Conservation (phyloP, 306 rosid species). For the Medicago truncatula region MtrunA17r5.0-ANR NC_053042.1:45473501-45474000, state of each 20-base stretch:
- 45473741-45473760: not conserved
- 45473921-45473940: not conserved
- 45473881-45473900: slow-evolving; percentile 29
- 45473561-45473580: slow-evolving; percentile 14
- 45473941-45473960: slow-evolving; percentile 67
- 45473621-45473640: slow-evolving; percentile 73
- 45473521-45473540: slow-evolving; percentile 16
- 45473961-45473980: slow-evolving; percentile 68
- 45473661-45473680: slow-evolving; percentile 81
- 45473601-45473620: slow-evolving; percentile 85
- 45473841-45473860: slow-evolving; percentile 56
- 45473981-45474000: slow-evolving; percentile 70
- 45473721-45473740: too few species aligned
- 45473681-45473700: slow-evolving; percentile 49
- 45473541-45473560: not conserved
- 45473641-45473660: slow-evolving; percentile 77
- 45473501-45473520: slow-evolving; percentile 83
- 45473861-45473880: not conserved
- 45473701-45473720: too few species aligned
- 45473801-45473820: slow-evolving; percentile 78
- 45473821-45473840: slow-evolving; percentile 76
- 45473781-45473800: slow-evolving; percentile 40
- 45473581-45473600: slow-evolving; percentile 43
- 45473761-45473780: not conserved
- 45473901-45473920: slow-evolving; percentile 2